Base-by-base conservation (phyloP, 768 basidiomycete species). In the Termitomyces sp. region DNA sequence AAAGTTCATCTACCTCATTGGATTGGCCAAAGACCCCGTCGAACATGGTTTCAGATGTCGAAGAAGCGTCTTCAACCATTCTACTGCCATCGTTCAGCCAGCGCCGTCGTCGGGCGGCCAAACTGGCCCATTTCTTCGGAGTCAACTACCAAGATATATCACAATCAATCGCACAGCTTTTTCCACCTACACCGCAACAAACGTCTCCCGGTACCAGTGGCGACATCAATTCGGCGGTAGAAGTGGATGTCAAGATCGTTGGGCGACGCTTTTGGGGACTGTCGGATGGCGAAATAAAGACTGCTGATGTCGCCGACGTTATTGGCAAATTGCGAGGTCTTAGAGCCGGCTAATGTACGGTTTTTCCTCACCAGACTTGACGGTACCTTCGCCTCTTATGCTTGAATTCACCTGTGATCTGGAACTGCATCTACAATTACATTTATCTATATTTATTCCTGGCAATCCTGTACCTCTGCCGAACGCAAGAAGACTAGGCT, bases 71-170 rank as follows among this genome's bases (percentile, higher is more conserved):
- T 48, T 35, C 34, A 9, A 40, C 43, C 3, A n/a, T 34, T 25
- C 32, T 27, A n/a, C 55, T 45, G 40, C 38, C 56, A 35, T 48
- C 53, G 29, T 63, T 60, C 45, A 53, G 54, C 34, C 43, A 37
- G 69, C 62, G 62, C 23, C 58, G 77, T n/a, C 66, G 75, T 8
- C 77, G 81, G 31, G 77, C 77, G n/a, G 77, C 76, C 56, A 85
- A 84, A 66, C 68, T 85, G 41, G 73, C 80, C 25, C 77, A 76
- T 43, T 84, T 85, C 68, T 84, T 84, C 65, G 82, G 83, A 14
- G 82, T 83, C 32, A 73, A 69, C 27, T 77, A 76, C 61, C 69
- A 77, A 53, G 78, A 81, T 60, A 70, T 85, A 29, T 66, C 73
- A 4, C 59, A 66, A 25, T 66, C 70, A 2, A 45, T 68, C 12